These are phyloP conservation scores for Ganoderma lingzhi DNA, from an alignment of 1,284 basidiomycete genomes.

Conservation along the genomic window DNA sequence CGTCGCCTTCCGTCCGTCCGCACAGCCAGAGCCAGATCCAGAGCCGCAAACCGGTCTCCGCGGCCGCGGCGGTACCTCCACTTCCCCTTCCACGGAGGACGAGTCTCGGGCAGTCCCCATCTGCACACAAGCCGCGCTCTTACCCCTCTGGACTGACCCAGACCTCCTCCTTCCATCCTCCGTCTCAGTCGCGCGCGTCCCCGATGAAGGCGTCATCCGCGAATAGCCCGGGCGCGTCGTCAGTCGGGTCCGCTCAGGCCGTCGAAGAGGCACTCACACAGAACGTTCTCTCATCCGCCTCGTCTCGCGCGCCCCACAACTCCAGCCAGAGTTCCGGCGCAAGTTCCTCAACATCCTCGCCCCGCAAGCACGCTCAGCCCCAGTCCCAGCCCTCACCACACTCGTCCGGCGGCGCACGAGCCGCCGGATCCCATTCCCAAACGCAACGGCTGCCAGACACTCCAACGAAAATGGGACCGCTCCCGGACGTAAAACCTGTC, in stretches of 20 bases:
- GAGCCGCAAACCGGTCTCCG: background rate
- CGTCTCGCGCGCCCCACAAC: background rate
- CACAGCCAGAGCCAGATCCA: background rate
- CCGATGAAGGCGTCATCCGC: background rate
- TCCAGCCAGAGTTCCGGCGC: background rate
- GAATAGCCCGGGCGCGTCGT: constrained; percentile 13
- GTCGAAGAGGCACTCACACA: constrained; percentile 35
- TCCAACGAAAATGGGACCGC: background rate
- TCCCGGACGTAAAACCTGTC: background rate
- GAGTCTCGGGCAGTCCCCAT: background rate
- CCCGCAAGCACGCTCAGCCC: background rate
- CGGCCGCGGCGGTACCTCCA: background rate
- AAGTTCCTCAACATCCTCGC: background rate
- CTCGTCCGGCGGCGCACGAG: constrained; percentile 21
- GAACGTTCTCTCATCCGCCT: constrained; percentile 3
- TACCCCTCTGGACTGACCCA: background rate
- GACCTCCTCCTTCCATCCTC: background rate
- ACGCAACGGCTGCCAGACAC: background rate
- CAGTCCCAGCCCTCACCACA: no score
- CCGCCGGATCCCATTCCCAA: constrained; percentile 12
- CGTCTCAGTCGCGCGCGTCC: background rate
- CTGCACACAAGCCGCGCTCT: background rate
- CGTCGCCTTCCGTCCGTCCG: background rate
- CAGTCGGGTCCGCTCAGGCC: constrained; percentile 28
- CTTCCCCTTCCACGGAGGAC: constrained; percentile 4